Conservation (phyloP, 768 basidiomycete genomes). For the Dacryopinax primogenitus region DNA sequence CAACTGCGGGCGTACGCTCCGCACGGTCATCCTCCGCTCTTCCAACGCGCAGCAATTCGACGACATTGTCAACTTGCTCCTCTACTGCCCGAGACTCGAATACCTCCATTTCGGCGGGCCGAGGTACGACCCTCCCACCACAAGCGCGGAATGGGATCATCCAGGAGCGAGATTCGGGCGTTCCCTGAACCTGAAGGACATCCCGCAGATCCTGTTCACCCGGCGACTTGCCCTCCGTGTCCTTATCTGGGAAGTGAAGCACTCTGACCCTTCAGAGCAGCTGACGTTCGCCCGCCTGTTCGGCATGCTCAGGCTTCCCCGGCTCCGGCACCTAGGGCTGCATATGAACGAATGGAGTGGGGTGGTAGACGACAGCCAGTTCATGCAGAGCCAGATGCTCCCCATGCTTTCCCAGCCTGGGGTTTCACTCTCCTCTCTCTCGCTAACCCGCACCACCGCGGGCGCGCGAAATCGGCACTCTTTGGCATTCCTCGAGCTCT, state of each 20-base stretch:
- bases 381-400: not conserved
- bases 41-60: constrained; percentile 1
- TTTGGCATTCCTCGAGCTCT: constrained; percentile 3
- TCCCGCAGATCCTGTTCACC: not conserved
- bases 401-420: not conserved
- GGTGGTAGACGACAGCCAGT: not conserved
- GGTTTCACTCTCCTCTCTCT: not conserved
- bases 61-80: not conserved
- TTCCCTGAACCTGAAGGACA: not conserved
- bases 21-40: not conserved
- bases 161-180: not conserved
- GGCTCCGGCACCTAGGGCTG: not conserved
- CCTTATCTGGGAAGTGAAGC: not conserved
- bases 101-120: constrained; percentile 1
- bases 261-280: not conserved
- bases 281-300: not conserved
- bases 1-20: constrained; percentile 6
- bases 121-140: not conserved
- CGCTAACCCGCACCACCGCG: not conserved
- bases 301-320: not conserved
- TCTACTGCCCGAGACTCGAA: not conserved
- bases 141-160: not conserved
- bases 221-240: not conserved
- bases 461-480: not conserved
- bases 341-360: not conserved